A percentile compares a stretch with the other conserved stretches of the same genome.
Evolutionary conservation across 106 monocot species (phyloP).

Genomic region (Apostasia ramifera): DNA sequence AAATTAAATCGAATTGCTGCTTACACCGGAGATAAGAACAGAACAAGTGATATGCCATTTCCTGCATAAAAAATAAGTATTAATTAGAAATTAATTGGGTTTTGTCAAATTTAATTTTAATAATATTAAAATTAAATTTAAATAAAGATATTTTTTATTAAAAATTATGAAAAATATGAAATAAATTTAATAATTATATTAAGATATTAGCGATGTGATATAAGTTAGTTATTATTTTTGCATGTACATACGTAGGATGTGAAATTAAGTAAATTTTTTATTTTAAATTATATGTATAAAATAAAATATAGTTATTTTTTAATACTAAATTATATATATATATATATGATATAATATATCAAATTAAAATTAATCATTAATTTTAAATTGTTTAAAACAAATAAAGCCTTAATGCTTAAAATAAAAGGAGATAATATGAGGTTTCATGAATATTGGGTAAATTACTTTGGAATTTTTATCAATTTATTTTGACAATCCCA

Average conservation of each 20-base stretch:
- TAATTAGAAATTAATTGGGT: neutral
- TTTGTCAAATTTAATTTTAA: neutral
- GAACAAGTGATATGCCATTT: slow-evolving; percentile 29
- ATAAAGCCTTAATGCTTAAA: no score
- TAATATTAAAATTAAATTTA: neutral
- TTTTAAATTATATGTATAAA: no score
- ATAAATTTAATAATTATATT: neutral
- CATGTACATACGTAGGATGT: neutral
- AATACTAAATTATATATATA: neutral
- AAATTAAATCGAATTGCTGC: neutral
- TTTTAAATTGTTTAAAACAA: no score
- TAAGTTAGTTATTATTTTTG: no score
- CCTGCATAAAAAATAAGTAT: slow-evolving; percentile 20
- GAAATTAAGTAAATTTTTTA: neutral
- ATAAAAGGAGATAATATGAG: no score
- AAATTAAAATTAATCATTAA: neutral
- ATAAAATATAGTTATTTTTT: neutral
- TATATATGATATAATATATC: no score
- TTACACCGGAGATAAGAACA: slow-evolving; percentile 60
- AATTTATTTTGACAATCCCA: no score
- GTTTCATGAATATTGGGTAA: no score
- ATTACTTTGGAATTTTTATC: no score
- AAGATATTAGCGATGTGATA: neutral
- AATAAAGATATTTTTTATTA: no score
- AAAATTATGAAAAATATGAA: no score